Conservation (phyloP, 2,329 filamentous ascomycete genomes). For the Penicillium sp. region DNA sequence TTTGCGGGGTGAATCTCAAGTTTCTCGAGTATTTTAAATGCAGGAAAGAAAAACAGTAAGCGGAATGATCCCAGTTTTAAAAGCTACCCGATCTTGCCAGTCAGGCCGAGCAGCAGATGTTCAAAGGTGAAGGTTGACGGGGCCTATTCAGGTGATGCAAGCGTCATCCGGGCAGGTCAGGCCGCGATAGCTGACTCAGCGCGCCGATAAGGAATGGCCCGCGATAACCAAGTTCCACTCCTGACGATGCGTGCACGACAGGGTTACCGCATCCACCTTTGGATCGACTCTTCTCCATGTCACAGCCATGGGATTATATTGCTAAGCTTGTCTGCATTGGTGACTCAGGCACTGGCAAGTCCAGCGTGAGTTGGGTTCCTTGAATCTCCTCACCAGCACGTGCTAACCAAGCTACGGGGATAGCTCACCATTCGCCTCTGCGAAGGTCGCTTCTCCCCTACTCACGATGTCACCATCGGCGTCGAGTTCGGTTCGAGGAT, state of each 20-base stretch:
- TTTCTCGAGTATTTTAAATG: neutral
- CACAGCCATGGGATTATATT: slow-evolving; percentile 90
- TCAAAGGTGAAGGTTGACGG: slow-evolving; percentile 8
- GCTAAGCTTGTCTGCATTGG: slow-evolving; percentile 98
- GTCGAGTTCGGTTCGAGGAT: slow-evolving; percentile 95
- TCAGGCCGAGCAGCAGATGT: neutral
- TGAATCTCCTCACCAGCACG: neutral
- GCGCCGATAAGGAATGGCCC: neutral
- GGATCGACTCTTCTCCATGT: slow-evolving; percentile 39
- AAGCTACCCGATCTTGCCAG: neutral
- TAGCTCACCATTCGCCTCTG: slow-evolving; percentile 92
- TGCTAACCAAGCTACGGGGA: slow-evolving; percentile 18
- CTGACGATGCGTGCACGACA: slow-evolving; percentile 2
- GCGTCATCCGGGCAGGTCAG: slow-evolving; percentile 41
- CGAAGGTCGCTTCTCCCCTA: slow-evolving; percentile 90
- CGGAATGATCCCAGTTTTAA: neutral
- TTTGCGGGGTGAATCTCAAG: neutral
- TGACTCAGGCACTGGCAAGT: slow-evolving; percentile 95
- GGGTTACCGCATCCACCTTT: slow-evolving; percentile 1
- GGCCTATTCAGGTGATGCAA: slow-evolving; percentile 25
- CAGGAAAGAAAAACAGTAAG: neutral
- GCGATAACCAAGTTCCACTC: slow-evolving; percentile 15
- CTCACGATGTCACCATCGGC: slow-evolving; percentile 96
- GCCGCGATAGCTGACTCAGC: slow-evolving; percentile 40
- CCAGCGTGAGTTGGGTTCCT: slow-evolving; percentile 54